Evolutionary conservation across 164 flowering plant genomes (phyloP), one percentile per base, ranked within the genome.

Genomic region (Protea cynaroides): DNA sequence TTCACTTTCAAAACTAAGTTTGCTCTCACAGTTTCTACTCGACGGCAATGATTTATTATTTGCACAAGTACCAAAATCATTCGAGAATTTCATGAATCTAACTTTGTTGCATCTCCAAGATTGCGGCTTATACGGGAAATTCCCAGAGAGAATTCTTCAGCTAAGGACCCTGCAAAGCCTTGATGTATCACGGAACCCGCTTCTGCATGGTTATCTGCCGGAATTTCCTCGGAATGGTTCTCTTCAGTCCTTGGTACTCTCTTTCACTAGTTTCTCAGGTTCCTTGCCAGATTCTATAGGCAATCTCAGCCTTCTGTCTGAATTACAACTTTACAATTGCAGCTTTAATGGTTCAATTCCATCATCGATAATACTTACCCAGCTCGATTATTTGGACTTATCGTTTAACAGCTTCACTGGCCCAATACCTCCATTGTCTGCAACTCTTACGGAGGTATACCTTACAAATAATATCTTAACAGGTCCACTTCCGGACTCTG

Each of bases 351-450:
- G 84, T 38, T 0, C 43, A 19, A 54, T 86, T 2, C 90, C 86
- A 2, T n/a, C 37, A 0, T 71, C 80, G 0, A 44, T 80, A 56
- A 62, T 47, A 12, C 78, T 83, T 37, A 53, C 58, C 13, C 65
- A 64, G 25, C 76, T 86, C 13, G 68, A 25, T 29, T 57, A 67
- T 60, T 18, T 84, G 65, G 90, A 84, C 54, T 44, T 86, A 0
- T 81, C 86, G 1, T 11, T 0, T 9, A 86, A 84, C 68, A 25
- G n/a, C 0, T 71, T 85, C 56, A 69, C 21, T 34, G 84, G 84
- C 50, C n/a, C 59, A 15, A 46, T 85, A 25, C 83, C 86, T 14
- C 70, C 74, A 0, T 52, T 76, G 1, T 18, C 21, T 51, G 70
- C 54, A 57, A 82, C 70, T 64, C 69, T 81, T 51, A 66, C 71